Evolutionary conservation across 1,284 basidiomycete genomes (phyloP), one percentile per base, ranked within the genome.

Genomic region (Marasmius oreades): DNA sequence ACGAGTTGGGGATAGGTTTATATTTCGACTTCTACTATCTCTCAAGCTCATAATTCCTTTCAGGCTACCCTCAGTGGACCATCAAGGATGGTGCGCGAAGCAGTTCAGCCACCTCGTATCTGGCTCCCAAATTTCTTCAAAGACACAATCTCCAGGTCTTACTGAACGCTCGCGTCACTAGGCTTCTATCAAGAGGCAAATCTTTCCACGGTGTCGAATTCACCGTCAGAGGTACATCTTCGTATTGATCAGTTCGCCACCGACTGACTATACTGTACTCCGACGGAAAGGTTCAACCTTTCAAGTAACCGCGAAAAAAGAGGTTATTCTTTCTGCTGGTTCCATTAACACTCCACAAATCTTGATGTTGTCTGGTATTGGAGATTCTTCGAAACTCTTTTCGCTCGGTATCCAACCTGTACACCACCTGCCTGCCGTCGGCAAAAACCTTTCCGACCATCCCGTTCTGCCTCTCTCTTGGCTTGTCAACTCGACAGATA

Each of bases 401-500:
- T 44, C 59, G 0, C 63, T 70, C n/a, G 66, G 67, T 2, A 69
- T 73, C 51, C 34, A 44, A 6, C 51, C 60, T 6, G 22, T 69
- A 18, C 53, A 67, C 23, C 54, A 67, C 37, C 62, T 71, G 1
- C 63, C 65, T 46, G 66, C 63, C 11, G 72, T 72, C 20, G 70
- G 70, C 3, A 63, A 61, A 42, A 73, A 73, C 52, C 55, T 77
- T 23, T 62, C 66, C 55, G 75, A 77, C 59, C 74, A 77, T 62
- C 64, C 58, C 14, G 47, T 58, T 22, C 37, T 69, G 33, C 24
- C 53, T 12, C 61, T 61, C 54, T 55, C 62, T 26, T 71, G 51
- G 48, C 39, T 43, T 8, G 67, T 66, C 52, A 63, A 58, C 46
- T 51, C 52, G n/a, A 61, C 55, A 14, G 55, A 66, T 44, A 63